Evolutionary conservation across 768 basidiomycete genomes (phyloP).

Genomic region (Phanerodontia chrysosporium): DNA sequence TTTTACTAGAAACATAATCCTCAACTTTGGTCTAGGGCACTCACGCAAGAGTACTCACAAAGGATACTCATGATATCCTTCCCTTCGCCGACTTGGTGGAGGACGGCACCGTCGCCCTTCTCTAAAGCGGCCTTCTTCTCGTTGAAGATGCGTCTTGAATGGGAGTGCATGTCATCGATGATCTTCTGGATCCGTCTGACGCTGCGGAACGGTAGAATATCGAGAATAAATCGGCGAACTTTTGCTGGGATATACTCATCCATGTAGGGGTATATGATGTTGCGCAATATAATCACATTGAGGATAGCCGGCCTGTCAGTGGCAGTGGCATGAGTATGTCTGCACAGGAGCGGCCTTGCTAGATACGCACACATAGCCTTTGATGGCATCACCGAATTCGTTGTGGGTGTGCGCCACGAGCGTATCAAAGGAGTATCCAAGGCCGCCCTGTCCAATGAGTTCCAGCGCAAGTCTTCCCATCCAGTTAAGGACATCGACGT

Average conservation of each 20-base stretch:
- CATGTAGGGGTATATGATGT: constrained; percentile 12
- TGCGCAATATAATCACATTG: constrained; percentile 7
- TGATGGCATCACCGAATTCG: constrained; percentile 15
- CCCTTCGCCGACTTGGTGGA: constrained; percentile 31
- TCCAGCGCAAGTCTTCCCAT: constrained; percentile 19
- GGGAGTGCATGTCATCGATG: constrained; percentile 31
- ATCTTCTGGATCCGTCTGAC: constrained; percentile 30
- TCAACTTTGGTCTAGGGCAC: background rate
- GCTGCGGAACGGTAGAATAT: constrained; percentile 29
- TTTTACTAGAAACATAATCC: constrained; percentile 27
- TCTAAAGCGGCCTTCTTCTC: constrained; percentile 33
- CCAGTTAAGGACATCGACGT: constrained; percentile 17
- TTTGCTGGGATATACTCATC: constrained; percentile 8
- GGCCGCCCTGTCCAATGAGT: constrained; percentile 19
- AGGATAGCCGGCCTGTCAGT: constrained; percentile 10
- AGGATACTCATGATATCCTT: constrained; percentile 45
- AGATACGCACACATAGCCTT: constrained; percentile 13
- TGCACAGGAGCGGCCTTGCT: too few species aligned
- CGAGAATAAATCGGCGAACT: constrained; percentile 29
- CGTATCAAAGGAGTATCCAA: constrained; percentile 20
- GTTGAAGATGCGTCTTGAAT: constrained; percentile 33
- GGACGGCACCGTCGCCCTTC: constrained; percentile 31
- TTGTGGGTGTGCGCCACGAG: constrained; percentile 10
- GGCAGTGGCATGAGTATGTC: too few species aligned
- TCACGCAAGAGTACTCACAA: constrained; percentile 26